phyloP scores from a whole-genome alignment of 345 rosid genomes.

The Sapria himalayana region DNA sequence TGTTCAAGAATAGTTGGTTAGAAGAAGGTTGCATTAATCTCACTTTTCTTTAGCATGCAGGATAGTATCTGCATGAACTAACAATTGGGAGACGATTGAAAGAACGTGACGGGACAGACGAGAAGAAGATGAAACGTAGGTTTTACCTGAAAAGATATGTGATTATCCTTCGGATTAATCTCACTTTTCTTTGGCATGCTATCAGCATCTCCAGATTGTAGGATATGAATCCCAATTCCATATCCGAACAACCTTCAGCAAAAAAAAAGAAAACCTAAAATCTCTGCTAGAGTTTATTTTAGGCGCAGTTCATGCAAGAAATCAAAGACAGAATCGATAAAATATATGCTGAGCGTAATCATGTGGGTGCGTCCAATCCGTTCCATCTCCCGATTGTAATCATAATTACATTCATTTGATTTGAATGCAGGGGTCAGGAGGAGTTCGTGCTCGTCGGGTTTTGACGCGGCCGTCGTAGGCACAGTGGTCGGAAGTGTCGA shows the following conservation, averaged over 20 bases:
- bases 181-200: conserved; percentile 20
- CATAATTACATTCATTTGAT: too few species aligned
- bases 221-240: conserved; percentile 53
- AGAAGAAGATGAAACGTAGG: background rate
- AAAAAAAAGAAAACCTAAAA: background rate
- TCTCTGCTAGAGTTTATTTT: too few species aligned
- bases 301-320: background rate
- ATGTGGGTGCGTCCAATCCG: too few species aligned
- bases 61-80: too few species aligned
- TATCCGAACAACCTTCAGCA: conserved; percentile 39
- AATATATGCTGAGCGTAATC: background rate
- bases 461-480: too few species aligned
- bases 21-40: too few species aligned
- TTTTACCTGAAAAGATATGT: conserved; percentile 64
- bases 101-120: background rate
- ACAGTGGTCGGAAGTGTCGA: background rate
- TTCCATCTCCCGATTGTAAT: too few species aligned
- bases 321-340: background rate
- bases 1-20: too few species aligned
- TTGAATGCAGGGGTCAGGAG: background rate
- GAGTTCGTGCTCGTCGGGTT: too few species aligned
- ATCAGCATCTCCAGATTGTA: conserved; percentile 35
- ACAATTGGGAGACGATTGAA: background rate
- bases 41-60: too few species aligned
- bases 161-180: conserved; percentile 49